Conservation (phyloP, 208 protist species). For the Acanthamoeba healyi region DNA sequence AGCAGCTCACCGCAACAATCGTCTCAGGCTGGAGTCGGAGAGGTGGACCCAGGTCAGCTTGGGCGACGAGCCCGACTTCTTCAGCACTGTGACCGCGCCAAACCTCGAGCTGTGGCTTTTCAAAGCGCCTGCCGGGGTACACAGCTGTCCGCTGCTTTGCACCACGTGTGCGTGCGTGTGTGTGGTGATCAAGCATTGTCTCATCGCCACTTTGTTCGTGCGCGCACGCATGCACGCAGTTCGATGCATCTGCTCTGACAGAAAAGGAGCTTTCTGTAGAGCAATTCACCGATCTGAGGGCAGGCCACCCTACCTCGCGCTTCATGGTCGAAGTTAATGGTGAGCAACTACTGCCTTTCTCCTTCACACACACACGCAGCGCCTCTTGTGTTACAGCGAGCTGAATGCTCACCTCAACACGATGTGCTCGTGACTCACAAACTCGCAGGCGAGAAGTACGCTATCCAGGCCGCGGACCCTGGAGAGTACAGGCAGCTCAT, state of each 20-base stretch:
- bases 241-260: not conserved
- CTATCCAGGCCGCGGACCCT: not conserved
- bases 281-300: slow-evolving; percentile 2
- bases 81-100: not conserved
- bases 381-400: no score
- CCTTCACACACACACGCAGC: no score
- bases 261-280: not conserved
- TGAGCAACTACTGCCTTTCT: not conserved
- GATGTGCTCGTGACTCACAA: no score
- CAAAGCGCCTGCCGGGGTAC: not conserved
- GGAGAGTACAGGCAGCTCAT: slow-evolving; percentile 48
- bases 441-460: not conserved
- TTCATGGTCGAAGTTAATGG: not conserved
- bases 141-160: not conserved
- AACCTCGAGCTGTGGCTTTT: not conserved
- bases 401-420: no score
- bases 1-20: no score
- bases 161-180: no score
- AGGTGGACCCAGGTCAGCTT: not conserved
- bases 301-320: not conserved
- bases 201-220: not conserved
- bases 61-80: not conserved
- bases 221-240: not conserved
- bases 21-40: slow-evolving; percentile 23
- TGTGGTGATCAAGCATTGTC: not conserved